A percentile compares a stretch with the other conserved stretches of the same genome.
Conservation (phyloP, 805 yeast genomes). For the Phaffomyces opuntiae region DNA sequence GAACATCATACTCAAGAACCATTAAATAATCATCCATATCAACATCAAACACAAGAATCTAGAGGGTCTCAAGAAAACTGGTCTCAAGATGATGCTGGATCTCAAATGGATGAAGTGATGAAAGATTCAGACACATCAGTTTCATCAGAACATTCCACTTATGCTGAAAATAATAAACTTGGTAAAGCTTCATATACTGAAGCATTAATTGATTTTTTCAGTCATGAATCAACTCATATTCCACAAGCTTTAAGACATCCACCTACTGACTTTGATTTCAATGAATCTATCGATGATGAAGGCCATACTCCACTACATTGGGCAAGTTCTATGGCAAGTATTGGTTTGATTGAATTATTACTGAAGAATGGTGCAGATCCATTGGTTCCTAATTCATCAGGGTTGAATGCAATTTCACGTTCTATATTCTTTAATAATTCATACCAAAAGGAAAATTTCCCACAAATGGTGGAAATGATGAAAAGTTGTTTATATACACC, state of each 20-base stretch:
- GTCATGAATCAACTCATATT: constrained; percentile 28
- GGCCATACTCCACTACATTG: constrained; percentile 81
- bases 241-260: constrained; percentile 40
- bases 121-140: constrained; percentile 35
- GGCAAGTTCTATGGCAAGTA: constrained; percentile 76
- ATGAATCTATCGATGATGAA: constrained; percentile 67
- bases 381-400: constrained; percentile 41
- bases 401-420: constrained; percentile 66
- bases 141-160: constrained; percentile 30
- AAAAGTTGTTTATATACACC: constrained; percentile 65
- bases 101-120: constrained; percentile 25
- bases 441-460: constrained; percentile 54
- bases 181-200: constrained; percentile 32
- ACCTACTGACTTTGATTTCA: constrained; percentile 57
- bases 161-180: constrained; percentile 7
- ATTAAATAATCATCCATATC: background rate
- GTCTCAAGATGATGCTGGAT: constrained; percentile 27
- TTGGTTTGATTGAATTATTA: constrained; percentile 50
- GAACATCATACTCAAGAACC: background rate
- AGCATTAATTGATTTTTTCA: constrained; percentile 42
- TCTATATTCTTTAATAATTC: constrained; percentile 68
- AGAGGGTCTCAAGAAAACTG: constrained; percentile 22
- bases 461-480: constrained; percentile 49
- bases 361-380: constrained; percentile 59
- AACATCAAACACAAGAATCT: constrained; percentile 22